Percentiles rank a stretch among this genome's conserved stretches.
Evolutionary conservation across 2,329 filamentous ascomycete genomes (phyloP).

Genomic region (Aspergillus neotritici): DNA sequence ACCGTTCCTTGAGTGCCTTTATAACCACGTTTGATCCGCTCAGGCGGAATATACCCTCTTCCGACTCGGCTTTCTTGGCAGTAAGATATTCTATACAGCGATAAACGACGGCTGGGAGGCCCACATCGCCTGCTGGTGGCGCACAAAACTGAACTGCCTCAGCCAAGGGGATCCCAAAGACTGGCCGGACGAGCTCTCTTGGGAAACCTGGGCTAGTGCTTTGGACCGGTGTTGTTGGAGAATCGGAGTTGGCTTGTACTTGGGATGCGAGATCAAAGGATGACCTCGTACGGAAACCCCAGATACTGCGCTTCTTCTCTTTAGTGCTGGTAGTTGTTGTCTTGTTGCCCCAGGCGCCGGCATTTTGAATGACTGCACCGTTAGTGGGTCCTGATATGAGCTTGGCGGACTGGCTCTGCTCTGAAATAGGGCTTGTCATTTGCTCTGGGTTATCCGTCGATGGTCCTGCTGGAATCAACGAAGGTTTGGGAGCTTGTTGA

Average conservation of each 20-base stretch:
- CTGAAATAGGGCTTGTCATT: conserved; percentile 24
- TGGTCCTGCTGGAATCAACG: conserved; percentile 27
- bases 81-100: conserved; percentile 91
- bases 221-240: conserved; percentile 46
- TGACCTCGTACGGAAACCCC: conserved; percentile 61
- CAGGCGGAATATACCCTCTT: conserved; percentile 94
- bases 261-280: conserved; percentile 58
- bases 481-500: conserved; percentile 26
- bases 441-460: conserved; percentile 27
- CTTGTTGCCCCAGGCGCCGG: conserved; percentile 80
- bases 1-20: conserved; percentile 82
- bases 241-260: conserved; percentile 28
- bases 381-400: conserved; percentile 83
- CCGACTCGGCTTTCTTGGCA: conserved; percentile 69
- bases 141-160: conserved; percentile 80
- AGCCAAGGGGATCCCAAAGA: conserved; percentile 77
- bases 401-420: conserved; percentile 34
- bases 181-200: conserved; percentile 58
- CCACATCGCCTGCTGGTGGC: conserved; percentile 64
- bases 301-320: conserved; percentile 71
- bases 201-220: conserved; percentile 42
- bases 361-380: conserved; percentile 74
- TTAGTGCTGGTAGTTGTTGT: conserved; percentile 55
- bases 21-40: conserved; percentile 97
- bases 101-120: conserved; percentile 87